phyloP scores from a whole-genome alignment of 441 rosid species.

The Breynia disticha region DNA sequence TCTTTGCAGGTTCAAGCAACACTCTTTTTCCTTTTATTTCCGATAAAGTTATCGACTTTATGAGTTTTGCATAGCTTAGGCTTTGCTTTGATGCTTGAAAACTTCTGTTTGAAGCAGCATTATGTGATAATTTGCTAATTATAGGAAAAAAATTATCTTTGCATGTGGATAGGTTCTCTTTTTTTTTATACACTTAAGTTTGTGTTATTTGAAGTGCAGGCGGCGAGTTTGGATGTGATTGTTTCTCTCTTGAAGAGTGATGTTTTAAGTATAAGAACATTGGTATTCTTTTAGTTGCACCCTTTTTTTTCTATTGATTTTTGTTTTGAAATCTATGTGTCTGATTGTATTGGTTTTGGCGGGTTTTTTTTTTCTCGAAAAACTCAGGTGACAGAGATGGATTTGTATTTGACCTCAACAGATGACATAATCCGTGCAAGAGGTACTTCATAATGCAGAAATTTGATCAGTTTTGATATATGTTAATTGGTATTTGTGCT shows the following conservation, averaged over 20 bases:
- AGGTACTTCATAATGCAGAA: conserved; percentile 29
- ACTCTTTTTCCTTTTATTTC: background rate
- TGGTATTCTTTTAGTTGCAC: conserved; percentile 33
- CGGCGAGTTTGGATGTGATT: conserved; percentile 48
- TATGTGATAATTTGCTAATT: background rate
- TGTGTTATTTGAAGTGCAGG: conserved; percentile 28
- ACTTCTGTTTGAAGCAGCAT: background rate
- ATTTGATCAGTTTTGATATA: background rate
- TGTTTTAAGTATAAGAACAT: conserved; percentile 32
- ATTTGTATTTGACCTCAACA: conserved; percentile 63
- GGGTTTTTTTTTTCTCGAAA: background rate
- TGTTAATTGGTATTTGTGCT: too few species aligned
- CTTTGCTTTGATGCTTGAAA: background rate
- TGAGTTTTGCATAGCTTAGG: background rate
- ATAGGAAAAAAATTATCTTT: background rate
- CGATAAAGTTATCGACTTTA: background rate
- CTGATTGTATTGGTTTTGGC: background rate
- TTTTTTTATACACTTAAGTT: background rate
- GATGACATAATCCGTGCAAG: conserved; percentile 61
- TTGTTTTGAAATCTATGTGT: background rate
- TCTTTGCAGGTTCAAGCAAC: conserved; percentile 44
- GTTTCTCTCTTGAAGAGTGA: conserved; percentile 51
- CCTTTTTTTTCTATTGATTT: conserved; percentile 3
- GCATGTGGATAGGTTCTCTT: background rate
- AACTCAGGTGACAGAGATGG: conserved; percentile 72